Base-by-base conservation (phyloP, 768 basidiomycete genomes). In the Guyanaporus albipodus region DNA sequence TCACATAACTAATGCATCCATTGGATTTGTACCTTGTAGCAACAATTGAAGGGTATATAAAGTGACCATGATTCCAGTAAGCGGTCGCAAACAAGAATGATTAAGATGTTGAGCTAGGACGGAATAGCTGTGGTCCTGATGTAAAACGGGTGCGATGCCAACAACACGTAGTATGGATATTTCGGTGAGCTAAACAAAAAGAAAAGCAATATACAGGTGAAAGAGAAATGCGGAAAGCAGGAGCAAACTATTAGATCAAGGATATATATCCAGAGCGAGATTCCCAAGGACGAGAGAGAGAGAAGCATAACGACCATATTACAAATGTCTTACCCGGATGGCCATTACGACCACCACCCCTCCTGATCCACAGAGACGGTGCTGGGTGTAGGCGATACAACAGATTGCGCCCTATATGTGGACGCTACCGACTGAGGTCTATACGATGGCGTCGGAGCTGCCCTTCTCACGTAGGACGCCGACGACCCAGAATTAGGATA, bases 361-460 rank as follows among this genome's bases (percentile, higher is more conserved):
- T 91, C 83, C 2, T 80, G 73, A 33, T 79, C 79, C 48, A 79
- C 71, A 1, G 86, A 87, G n/a, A 84, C 82, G 2, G 71, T 78
- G 58, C 90, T 91, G 21, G 80, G 82, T 22, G 89, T 82, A 8
- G 90, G 90, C 2, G 89, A 91, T 12, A 82, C 74, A 17, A 70
- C 61, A 33, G 70, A 67, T 11, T 36, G 56, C 3, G 67, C 60
- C 24, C 71, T 70, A 46, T 59, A 66, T 27, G 58, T 29, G n/a
- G 89, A 91, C 9, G 82, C 73, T 12, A 68, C 61, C 32, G 70
- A 67, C 18, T 50, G 54, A 2, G 68, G 64, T 42, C 74, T 70
- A 46, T 62, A 66, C 50, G 65, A 54, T 37, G 51, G 54, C 11
- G 54, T 54, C 22, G 66, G 55, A 21, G 53, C 59, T 18, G 50